These are phyloP conservation scores for Tylopilus sp. DNA, from an alignment of 1,284 basidiomycete species.

Conservation along the genomic window DNA sequence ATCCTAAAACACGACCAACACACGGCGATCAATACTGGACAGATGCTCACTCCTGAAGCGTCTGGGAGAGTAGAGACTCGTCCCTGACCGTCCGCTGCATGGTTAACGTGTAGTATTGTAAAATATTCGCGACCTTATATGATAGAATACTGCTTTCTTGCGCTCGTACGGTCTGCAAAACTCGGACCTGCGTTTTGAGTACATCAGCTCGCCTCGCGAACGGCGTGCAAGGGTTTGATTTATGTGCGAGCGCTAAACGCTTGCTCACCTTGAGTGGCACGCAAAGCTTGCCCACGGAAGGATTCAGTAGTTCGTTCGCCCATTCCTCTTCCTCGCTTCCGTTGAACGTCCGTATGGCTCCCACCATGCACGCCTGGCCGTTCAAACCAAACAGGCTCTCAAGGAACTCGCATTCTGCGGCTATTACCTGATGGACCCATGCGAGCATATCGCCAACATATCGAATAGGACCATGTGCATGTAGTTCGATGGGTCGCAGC, in stretches of 20 bases:
- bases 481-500: conserved; percentile 91
- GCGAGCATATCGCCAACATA: conserved; percentile 99
- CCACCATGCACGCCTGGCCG: conserved; percentile 59
- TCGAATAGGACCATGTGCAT: conserved; percentile 93
- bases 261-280: conserved; percentile 72
- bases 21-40: background rate
- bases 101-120: conserved; percentile 90
- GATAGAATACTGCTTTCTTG: conserved; percentile 90
- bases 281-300: conserved; percentile 78
- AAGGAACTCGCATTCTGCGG: conserved; percentile 89
- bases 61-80: conserved; percentile 70
- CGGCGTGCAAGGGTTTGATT: no score
- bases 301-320: conserved; percentile 81
- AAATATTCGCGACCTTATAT: conserved; percentile 89
- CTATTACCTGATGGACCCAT: conserved; percentile 96
- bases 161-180: conserved; percentile 86
- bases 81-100: conserved; percentile 89
- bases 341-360: conserved; percentile 56
- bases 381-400: conserved; percentile 76
- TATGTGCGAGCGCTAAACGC: background rate
- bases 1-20: conserved; percentile 46
- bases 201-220: background rate
- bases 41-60: conserved; percentile 74
- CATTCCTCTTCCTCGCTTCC: conserved; percentile 71
- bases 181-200: conserved; percentile 54